These are phyloP conservation scores for Triadica sebifera DNA, from an alignment of 345 rosid species.

Conservation along the genomic window DNA sequence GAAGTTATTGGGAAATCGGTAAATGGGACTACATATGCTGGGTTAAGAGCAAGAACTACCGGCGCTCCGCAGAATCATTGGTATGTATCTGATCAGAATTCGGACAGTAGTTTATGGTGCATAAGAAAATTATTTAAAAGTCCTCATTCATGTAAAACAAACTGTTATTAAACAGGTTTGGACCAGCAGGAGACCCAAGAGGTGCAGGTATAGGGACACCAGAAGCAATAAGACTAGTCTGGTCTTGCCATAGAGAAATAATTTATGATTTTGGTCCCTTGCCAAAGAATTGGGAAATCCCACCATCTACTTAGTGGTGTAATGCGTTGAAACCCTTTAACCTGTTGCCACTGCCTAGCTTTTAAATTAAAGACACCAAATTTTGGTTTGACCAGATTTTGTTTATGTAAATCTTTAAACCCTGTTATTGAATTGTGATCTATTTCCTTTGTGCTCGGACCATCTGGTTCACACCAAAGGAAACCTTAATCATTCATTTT, in stretches of 20 bases:
- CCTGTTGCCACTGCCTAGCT: background rate
- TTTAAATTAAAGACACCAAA: background rate
- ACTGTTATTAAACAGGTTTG: conserved; percentile 61
- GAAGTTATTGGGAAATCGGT: conserved; percentile 86
- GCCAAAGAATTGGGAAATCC: conserved; percentile 69
- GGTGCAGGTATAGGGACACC: conserved; percentile 99
- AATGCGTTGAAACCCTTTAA: background rate
- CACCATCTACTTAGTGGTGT: conserved; percentile 60
- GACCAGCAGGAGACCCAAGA: conserved; percentile 97
- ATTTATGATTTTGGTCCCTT: conserved; percentile 88
- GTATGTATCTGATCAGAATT: conserved; percentile 30
- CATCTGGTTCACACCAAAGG: too few species aligned
- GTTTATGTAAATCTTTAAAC: background rate
- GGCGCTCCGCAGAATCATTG: conserved; percentile 99
- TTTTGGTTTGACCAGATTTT: background rate
- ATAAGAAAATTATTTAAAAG: background rate
- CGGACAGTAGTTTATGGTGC: background rate
- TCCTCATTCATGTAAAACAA: background rate
- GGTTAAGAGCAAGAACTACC: conserved; percentile 90
- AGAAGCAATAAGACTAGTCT: conserved; percentile 92
- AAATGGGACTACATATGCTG: conserved; percentile 95
- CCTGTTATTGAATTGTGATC: too few species aligned
- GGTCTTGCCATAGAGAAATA: conserved; percentile 97
- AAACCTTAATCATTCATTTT: too few species aligned
- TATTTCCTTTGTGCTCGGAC: too few species aligned